Evolutionary conservation across 2,329 filamentous ascomycete species (phyloP).

Genomic region (Thelonectria olida): DNA sequence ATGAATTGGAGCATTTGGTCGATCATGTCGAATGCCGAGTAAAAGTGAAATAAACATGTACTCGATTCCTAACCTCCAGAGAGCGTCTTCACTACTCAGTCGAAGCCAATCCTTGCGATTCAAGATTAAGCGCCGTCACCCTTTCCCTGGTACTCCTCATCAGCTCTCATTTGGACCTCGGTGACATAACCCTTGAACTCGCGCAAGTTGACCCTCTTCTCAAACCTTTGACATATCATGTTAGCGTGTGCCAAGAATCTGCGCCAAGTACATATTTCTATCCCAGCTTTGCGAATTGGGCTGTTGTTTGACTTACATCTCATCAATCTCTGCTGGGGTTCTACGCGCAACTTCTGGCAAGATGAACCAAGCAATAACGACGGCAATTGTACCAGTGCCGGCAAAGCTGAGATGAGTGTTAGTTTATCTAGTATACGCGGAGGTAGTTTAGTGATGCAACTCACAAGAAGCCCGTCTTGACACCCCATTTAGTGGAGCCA

Average conservation of each 20-base stretch:
- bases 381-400: slow-evolving; percentile 42
- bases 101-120: not conserved
- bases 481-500: slow-evolving; percentile 49
- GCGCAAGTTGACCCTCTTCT: slow-evolving; percentile 21
- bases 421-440: not conserved
- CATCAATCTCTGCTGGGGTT: slow-evolving; percentile 50
- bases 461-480: slow-evolving; percentile 55
- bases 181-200: slow-evolving; percentile 22
- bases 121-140: not conserved
- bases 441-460: slow-evolving; percentile 31
- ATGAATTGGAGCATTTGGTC: not conserved
- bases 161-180: slow-evolving; percentile 23
- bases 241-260: not conserved
- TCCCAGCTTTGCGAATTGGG: no score
- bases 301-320: slow-evolving; percentile 46
- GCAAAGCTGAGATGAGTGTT: slow-evolving; percentile 42
- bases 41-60: not conserved
- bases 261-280: no score
- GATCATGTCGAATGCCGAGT: not conserved
- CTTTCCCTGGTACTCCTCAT: slow-evolving; percentile 13
- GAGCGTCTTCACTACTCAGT: not conserved
- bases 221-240: slow-evolving; percentile 1
- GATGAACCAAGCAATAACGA: slow-evolving; percentile 48
- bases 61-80: not conserved
- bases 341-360: slow-evolving; percentile 47